Conservation (phyloP, 1,284 basidiomycete species). For the Vanrija sp. region DNA sequence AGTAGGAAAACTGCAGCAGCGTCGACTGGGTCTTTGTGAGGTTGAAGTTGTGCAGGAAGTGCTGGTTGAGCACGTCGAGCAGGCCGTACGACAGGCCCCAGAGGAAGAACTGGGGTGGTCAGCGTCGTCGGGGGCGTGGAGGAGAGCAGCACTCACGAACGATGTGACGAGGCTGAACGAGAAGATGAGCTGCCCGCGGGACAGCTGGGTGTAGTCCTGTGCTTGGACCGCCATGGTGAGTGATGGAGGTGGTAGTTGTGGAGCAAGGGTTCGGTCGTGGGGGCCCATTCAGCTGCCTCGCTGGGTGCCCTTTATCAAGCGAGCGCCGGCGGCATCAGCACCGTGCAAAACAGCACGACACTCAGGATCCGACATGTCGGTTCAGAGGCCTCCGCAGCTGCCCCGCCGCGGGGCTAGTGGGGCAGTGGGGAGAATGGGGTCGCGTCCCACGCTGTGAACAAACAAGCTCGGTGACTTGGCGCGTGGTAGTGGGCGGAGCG, state of each 20-base stretch:
- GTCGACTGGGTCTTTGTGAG: slow-evolving; percentile 26
- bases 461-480: too few species aligned
- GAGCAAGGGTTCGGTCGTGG: too few species aligned
- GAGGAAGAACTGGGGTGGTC: slow-evolving; percentile 18
- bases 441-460: too few species aligned
- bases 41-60: slow-evolving; percentile 15
- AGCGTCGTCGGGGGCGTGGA: neutral
- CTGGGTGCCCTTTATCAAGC: too few species aligned
- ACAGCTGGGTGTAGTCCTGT: slow-evolving; percentile 22
- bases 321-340: too few species aligned
- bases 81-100: slow-evolving; percentile 35
- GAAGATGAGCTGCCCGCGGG: slow-evolving; percentile 16
- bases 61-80: slow-evolving; percentile 25
- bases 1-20: slow-evolving; percentile 38
- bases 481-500: too few species aligned
- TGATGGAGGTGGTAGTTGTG: neutral
- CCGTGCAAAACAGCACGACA: too few species aligned
- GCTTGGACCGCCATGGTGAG: neutral
- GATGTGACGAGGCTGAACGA: slow-evolving; percentile 22
- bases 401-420: too few species aligned
- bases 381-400: too few species aligned
- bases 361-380: too few species aligned
- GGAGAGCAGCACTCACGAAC: slow-evolving; percentile 6
- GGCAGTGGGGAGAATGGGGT: too few species aligned
- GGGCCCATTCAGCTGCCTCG: too few species aligned